A percentile compares a stretch with the other conserved stretches of the same genome.
These are phyloP conservation scores for Geotrichum ghanense DNA, from an alignment of 805 yeast genomes.

Conservation along the genomic window DNA sequence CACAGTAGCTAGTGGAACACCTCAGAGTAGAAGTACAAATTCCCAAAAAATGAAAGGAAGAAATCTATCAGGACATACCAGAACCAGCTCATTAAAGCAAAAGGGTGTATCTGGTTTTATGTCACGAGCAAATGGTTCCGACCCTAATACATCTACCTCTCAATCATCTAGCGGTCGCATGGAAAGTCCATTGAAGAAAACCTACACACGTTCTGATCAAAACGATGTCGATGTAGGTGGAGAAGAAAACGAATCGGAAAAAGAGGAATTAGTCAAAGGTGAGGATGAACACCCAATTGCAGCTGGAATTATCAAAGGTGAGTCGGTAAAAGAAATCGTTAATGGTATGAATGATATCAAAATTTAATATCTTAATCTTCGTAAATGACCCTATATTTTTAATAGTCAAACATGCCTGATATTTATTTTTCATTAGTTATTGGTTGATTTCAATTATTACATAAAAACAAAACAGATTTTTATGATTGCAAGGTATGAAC, in stretches of 20 bases:
- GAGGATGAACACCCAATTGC: no score
- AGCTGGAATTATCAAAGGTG: not conserved
- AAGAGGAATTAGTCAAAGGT: no score
- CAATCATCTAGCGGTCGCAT: not conserved
- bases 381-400: no score
- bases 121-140: not conserved
- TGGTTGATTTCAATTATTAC: no score
- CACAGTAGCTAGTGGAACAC: not conserved
- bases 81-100: not conserved
- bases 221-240: not conserved
- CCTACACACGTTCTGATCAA: not conserved
- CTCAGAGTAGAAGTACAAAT: no score
- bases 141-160: not conserved
- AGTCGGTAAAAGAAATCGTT: not conserved
- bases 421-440: no score
- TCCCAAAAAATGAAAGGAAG: not conserved
- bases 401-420: no score
- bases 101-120: not conserved
- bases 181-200: not conserved
- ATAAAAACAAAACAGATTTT: no score
- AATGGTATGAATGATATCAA: conserved; percentile 1
- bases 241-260: not conserved
- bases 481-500: no score
- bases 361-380: no score
- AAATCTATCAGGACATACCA: not conserved